Evolutionary conservation across 371 early-diverging fungal genomes (phyloP).

Genomic region (Syncephalis plumigaleata): DNA sequence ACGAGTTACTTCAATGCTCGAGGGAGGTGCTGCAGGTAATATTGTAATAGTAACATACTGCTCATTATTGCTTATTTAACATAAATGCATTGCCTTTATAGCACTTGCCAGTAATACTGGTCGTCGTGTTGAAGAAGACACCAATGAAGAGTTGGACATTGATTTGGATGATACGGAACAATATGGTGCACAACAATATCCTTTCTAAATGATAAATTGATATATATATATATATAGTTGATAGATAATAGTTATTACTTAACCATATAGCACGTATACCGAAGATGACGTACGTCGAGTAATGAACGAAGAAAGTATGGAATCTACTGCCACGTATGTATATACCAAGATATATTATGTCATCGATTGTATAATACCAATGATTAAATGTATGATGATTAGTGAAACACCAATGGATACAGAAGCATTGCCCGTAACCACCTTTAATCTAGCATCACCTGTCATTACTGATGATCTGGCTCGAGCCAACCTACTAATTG

Average conservation of each 20-base stretch:
- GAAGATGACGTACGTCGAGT: slow-evolving; percentile 8
- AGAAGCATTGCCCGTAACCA: no score
- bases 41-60: neutral
- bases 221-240: no score
- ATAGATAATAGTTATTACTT: no score
- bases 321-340: neutral
- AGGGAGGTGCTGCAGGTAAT: slow-evolving; percentile 52
- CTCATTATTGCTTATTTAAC: no score
- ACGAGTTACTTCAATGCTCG: slow-evolving; percentile 63
- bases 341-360: no score
- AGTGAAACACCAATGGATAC: no score
- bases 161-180: slow-evolving; percentile 56
- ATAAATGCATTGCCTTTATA: no score
- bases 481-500: neutral
- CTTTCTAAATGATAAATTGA: no score
- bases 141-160: slow-evolving; percentile 62
- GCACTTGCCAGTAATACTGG: neutral
- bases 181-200: slow-evolving; percentile 55
- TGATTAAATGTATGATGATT: no score
- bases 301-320: neutral
- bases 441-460: neutral
- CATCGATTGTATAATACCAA: no score
- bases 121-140: slow-evolving; percentile 29
- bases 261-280: no score
- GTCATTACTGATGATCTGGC: neutral